Evolutionary conservation across 148 eudicot species (phyloP).

Genomic region (Rhododendron ovatum): DNA sequence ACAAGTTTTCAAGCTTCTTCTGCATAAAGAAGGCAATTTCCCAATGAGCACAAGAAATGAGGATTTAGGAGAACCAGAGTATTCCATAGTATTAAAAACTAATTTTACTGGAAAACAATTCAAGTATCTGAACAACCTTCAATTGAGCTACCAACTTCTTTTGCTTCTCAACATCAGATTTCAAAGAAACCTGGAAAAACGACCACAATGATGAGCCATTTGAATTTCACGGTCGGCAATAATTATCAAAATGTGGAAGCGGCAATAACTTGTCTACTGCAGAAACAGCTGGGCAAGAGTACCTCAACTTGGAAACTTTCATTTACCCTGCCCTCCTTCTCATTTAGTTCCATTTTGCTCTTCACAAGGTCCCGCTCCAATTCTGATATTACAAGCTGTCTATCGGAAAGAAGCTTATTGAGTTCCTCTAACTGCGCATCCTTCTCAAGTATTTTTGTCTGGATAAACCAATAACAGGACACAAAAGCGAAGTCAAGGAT

Average conservation of each 20-base stretch:
- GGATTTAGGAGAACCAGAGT: not conserved
- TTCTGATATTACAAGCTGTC: slow-evolving; percentile 43
- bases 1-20: slow-evolving; percentile 35
- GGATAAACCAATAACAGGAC: not conserved
- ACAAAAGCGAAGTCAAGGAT: not conserved
- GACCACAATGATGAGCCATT: slow-evolving; percentile 7
- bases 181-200: slow-evolving; percentile 40
- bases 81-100: not conserved
- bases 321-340: slow-evolving; percentile 38
- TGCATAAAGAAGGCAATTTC: slow-evolving; percentile 7
- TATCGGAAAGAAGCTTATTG: slow-evolving; percentile 43
- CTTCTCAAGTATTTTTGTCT: slow-evolving; percentile 49
- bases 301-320: slow-evolving; percentile 53
- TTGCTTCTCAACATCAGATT: slow-evolving; percentile 54
- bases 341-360: slow-evolving; percentile 46
- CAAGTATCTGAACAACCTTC: slow-evolving; percentile 22
- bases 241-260: not conserved
- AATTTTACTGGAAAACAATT: not conserved
- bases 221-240: not conserved
- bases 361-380: slow-evolving; percentile 66
- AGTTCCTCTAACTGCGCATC: slow-evolving; percentile 59
- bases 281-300: not conserved
- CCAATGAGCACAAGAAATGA: not conserved
- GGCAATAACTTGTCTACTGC: not conserved
- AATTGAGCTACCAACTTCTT: slow-evolving; percentile 26